These are phyloP conservation scores for Theobroma cacao DNA, from an alignment of 345 rosid species.

Conservation along the genomic window DNA sequence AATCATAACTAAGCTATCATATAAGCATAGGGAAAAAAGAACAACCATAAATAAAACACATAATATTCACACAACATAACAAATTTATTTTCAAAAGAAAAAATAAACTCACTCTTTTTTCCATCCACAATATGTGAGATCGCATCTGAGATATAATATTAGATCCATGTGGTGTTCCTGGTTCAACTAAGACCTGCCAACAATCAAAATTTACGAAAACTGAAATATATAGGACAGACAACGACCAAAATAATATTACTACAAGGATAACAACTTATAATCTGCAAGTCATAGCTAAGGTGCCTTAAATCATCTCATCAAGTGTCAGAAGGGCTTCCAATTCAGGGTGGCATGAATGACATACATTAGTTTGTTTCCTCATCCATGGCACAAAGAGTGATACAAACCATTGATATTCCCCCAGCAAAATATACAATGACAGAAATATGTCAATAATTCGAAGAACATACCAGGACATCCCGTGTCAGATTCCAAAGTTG, in stretches of 20 bases:
- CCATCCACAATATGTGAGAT: slow-evolving; percentile 96
- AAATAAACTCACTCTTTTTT: slow-evolving; percentile 58
- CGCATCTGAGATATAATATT: slow-evolving; percentile 90
- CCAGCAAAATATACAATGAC: neutral
- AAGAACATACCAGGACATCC: slow-evolving; percentile 76
- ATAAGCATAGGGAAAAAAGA: slow-evolving; percentile 11
- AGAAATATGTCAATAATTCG: slow-evolving; percentile 1
- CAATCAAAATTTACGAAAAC: neutral
- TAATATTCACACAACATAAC: neutral
- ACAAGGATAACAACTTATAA: neutral
- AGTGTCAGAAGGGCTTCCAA: neutral
- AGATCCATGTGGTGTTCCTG: slow-evolving; percentile 95
- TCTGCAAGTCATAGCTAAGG: neutral
- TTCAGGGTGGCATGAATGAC: neutral
- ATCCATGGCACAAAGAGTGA: neutral
- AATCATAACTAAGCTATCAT: slow-evolving; percentile 12
- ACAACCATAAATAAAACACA: slow-evolving; percentile 5
- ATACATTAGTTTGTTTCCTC: neutral
- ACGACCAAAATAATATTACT: neutral
- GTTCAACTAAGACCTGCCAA: slow-evolving; percentile 84
- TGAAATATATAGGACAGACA: neutral
- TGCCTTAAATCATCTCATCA: neutral
- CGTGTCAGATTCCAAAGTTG: slow-evolving; percentile 96
- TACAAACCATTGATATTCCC: neutral
- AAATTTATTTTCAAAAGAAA: neutral